Conservation (phyloP, 495 filamentous ascomycete species). For the Hyaloscypha bicolor region DNA sequence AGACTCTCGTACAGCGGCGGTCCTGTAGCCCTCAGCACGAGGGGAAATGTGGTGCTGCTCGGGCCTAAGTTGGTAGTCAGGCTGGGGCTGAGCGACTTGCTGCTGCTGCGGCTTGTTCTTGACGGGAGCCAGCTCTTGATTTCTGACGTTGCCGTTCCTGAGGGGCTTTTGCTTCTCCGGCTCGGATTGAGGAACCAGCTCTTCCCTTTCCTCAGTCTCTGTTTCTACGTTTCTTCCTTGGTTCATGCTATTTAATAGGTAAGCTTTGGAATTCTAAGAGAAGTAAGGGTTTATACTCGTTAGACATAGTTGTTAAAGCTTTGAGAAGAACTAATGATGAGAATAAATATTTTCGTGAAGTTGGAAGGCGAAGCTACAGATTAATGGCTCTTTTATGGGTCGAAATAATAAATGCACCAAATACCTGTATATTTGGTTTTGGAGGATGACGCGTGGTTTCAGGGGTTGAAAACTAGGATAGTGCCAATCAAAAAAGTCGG, state of each 20-base stretch:
- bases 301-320: slow-evolving; percentile 1
- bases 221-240: not conserved
- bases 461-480: not conserved
- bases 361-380: not conserved
- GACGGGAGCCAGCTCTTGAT: not conserved
- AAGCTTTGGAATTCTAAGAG: not conserved
- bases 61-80: not conserved
- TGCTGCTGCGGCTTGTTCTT: not conserved
- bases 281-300: not conserved
- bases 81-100: not conserved
- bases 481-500: not conserved
- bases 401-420: not conserved
- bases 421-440: not conserved
- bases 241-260: not conserved
- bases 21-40: slow-evolving; percentile 10
- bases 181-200: not conserved
- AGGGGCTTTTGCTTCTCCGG: not conserved
- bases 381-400: not conserved
- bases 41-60: not conserved
- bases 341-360: not conserved
- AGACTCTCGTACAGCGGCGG: slow-evolving; percentile 15
- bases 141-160: not conserved
- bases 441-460: not conserved
- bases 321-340: not conserved
- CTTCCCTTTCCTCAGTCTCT: not conserved